A percentile compares a stretch with the other conserved stretches of the same genome.
phyloP scores from a whole-genome alignment of 331 rosid genomes.

The Erythrophleum ivorense region DNA sequence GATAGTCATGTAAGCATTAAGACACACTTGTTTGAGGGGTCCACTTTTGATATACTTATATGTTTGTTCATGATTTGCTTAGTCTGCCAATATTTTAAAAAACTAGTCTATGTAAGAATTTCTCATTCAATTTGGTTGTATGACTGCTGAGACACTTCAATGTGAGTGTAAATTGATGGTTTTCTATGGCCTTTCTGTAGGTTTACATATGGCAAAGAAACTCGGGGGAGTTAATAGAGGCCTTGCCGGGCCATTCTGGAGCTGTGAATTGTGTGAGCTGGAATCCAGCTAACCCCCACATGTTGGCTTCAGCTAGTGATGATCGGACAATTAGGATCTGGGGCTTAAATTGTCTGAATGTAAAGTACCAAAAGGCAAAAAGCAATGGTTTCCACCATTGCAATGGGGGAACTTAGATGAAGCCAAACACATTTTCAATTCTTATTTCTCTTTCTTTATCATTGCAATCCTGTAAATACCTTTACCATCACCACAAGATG shows the following conservation, averaged over 20 bases:
- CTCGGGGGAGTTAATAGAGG: constrained; percentile 10
- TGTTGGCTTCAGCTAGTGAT: constrained; percentile 25
- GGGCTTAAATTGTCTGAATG: constrained; percentile 7
- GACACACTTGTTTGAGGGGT: background rate
- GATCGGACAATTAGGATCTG: constrained; percentile 25
- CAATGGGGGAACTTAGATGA: constrained; percentile 12
- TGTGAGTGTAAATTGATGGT: background rate
- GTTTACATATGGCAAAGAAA: constrained; percentile 28
- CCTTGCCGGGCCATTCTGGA: constrained; percentile 26
- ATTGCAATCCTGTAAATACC: constrained; percentile 26
- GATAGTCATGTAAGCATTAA: background rate
- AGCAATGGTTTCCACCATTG: constrained; percentile 14
- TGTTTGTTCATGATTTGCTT: background rate
- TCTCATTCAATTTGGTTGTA: background rate
- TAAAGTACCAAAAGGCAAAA: background rate
- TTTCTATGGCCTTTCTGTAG: background rate
- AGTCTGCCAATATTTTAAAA: background rate
- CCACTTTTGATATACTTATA: background rate
- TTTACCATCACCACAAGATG: background rate
- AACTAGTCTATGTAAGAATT: background rate
- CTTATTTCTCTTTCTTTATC: background rate
- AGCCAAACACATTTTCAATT: background rate
- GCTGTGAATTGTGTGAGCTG: constrained; percentile 32
- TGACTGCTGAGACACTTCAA: background rate
- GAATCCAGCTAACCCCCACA: constrained; percentile 19